Base-by-base conservation (phyloP, 495 filamentous ascomycete genomes). In the Lasiosphaeria ovina region DNA sequence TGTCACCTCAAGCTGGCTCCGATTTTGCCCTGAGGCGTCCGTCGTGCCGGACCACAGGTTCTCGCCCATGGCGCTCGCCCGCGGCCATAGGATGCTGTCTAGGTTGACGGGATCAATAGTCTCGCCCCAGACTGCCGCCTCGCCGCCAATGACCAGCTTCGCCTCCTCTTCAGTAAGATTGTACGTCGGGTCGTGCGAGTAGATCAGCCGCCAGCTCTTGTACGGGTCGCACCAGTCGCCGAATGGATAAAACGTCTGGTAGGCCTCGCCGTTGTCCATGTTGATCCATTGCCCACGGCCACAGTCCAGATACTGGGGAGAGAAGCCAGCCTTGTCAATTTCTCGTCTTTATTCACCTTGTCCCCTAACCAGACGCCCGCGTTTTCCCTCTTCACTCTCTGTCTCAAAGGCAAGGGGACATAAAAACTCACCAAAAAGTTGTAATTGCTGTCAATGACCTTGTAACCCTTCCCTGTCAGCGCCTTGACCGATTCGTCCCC, bases 141-240 rank as follows among this genome's bases (percentile, higher is more conserved):
- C 90, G 9, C 89, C 91, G 33, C 90, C 90, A 4, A 93, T 66
- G 5, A 94, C 87, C 6, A 90, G 78, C 62, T 85, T 76, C 0
- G 80, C 77, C 49, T 81, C 62, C 10, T 84, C 79, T 0, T 66
- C 71, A 0, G 87, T 79, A 11, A 94, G 74, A 55, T 78, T 79
- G n/a, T 67, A 76, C 11, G 82, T 75, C 3, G 90, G 90, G 65
- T 92, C 85, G 71, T 90, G 87, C 44, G 84, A 81, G 78, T 94
- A 93, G 59, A 92, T 81, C 53, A 87, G 74, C n/a, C 83, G 79
- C 90, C 90, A 94, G 72, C 79, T 85, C 74, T 94, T 89, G 69
- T 72, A 72, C 17, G 90, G 90, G 4, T 69, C 72, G 72, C 90
- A 94, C 76, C 90, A 94, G 73, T 93, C 90, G 59, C 74, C 70